phyloP scores from a whole-genome alignment of 805 yeast species.

The Candida corydali region DNA sequence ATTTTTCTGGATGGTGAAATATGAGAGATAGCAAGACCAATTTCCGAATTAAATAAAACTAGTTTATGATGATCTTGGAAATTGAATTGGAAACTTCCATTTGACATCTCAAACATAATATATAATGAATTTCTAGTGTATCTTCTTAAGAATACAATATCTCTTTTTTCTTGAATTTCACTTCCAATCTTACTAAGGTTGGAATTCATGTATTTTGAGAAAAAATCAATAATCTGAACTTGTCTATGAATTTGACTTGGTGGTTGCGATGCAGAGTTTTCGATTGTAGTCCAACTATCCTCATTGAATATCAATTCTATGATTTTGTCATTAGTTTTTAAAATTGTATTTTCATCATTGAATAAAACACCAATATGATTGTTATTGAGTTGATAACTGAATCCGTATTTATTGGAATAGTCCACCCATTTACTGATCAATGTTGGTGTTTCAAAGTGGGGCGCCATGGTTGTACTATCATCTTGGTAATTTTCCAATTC shows the following conservation, averaged over 20 bases:
- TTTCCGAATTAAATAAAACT: constrained; percentile 57
- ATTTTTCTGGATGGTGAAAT: constrained; percentile 74
- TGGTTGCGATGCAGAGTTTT: constrained; percentile 39
- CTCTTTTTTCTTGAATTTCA: constrained; percentile 57
- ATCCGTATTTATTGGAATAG: constrained; percentile 91
- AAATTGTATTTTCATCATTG: constrained; percentile 77
- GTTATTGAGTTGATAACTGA: constrained; percentile 86
- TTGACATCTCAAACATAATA: constrained; percentile 90
- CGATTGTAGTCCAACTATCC: constrained; percentile 46
- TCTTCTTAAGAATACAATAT: constrained; percentile 73
- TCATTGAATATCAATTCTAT: constrained; percentile 53
- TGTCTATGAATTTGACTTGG: constrained; percentile 57
- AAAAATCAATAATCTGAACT: constrained; percentile 81
- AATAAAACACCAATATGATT: constrained; percentile 89
- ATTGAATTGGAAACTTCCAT: constrained; percentile 90
- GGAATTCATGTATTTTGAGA: constrained; percentile 88
- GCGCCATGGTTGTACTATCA: constrained; percentile 34
- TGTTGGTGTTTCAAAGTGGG: constrained; percentile 53
- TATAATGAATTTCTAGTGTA: constrained; percentile 75
- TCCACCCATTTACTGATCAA: constrained; percentile 96
- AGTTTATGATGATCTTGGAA: constrained; percentile 93
- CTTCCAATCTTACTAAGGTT: constrained; percentile 74
- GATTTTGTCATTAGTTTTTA: constrained; percentile 65
- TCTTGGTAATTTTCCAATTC: constrained; percentile 37
- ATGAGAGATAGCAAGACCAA: constrained; percentile 74